Base-by-base conservation (phyloP, 768 basidiomycete genomes). In the Hygrocybe punicea region DNA sequence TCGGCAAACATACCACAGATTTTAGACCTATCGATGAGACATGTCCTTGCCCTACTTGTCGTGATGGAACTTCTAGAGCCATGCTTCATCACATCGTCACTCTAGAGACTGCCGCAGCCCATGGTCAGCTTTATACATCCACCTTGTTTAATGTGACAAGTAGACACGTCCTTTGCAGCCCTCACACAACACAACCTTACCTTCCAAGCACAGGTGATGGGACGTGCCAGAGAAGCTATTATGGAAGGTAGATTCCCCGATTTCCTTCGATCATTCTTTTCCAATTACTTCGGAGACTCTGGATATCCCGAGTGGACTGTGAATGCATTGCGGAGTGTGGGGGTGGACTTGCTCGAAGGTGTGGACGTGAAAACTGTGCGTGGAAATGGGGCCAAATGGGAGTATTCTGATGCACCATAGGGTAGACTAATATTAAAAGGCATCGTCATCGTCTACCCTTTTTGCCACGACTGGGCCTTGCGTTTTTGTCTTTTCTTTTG, bases 301-400 rank as follows among this genome's bases (percentile, higher is more conserved):
- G 87, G 87, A 9, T 92, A 93, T 67, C 92, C 92, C 0, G 83
- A 84, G 66, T 96, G 93, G 93, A 90, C 89, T 63, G 83, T 95
- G 1, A 88, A 91, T 64, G 93, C 93, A 10, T 72, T 96, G 51
- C 76, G 79, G 23, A 86, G 84, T 54, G 93, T 96, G 11, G 89
- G 89, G 1, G 89, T 96, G 0, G 91, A 96, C 67, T 70, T 95
- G 44, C 72, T 93, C 33, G 82, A 86, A 57, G 82, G 79, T 21
- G 73, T 67, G 21, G 64, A 72, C 25, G 69, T 76, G 5, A 80
- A 77, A 54, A 68, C 87, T 0, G 74, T 87, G 34, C 67, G 80
- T 9, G 90, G 89, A 2, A 76, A 74, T 42, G 88, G 85, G 2
- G 83, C 82, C 29, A 89, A 84, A 67, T 94, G 92, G 92, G 92